Percentiles rank a stretch among this genome's conserved stretches.
Evolutionary conservation across 2,329 filamentous ascomycete genomes (phyloP).

Genomic region (Penicillium crustosum): DNA sequence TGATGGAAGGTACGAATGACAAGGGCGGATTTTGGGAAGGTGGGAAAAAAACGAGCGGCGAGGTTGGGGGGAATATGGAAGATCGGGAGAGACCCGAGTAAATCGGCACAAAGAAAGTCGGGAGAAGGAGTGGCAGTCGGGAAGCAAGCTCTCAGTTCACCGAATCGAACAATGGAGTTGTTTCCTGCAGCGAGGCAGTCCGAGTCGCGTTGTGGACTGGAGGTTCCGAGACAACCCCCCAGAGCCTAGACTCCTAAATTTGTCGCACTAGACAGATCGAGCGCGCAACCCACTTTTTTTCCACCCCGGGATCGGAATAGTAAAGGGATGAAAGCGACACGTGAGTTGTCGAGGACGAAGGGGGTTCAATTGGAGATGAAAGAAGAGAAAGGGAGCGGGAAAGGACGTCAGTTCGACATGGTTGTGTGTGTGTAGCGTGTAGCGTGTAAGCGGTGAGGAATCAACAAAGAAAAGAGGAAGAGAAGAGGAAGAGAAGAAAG

Average conservation of each 20-base stretch:
- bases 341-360: conserved; percentile 7
- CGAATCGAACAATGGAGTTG: conserved; percentile 34
- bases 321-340: conserved; percentile 2
- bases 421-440: not conserved
- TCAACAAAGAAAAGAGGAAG: conserved; percentile 9
- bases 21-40: conserved; percentile 3
- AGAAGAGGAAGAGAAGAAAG: not conserved
- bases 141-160: conserved; percentile 17
- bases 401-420: conserved; percentile 19
- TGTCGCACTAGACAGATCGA: conserved; percentile 3
- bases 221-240: conserved; percentile 24
- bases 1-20: conserved; percentile 17
- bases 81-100: not conserved
- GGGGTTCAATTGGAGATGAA: conserved; percentile 7
- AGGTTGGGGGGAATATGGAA: not conserved
- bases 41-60: conserved; percentile 4
- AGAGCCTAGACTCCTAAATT: conserved; percentile 4
- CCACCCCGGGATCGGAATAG: not conserved
- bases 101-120: conserved; percentile 13
- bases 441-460: conserved; percentile 2
- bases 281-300: conserved; percentile 8
- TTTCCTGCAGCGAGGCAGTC: conserved; percentile 30
- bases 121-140: conserved; percentile 21
- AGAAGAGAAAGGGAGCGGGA: conserved; percentile 8
- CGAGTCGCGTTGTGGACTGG: conserved; percentile 25